phyloP scores from a whole-genome alignment of 2,329 filamentous ascomycete species.

The Beauveria pseudobassiana region DNA sequence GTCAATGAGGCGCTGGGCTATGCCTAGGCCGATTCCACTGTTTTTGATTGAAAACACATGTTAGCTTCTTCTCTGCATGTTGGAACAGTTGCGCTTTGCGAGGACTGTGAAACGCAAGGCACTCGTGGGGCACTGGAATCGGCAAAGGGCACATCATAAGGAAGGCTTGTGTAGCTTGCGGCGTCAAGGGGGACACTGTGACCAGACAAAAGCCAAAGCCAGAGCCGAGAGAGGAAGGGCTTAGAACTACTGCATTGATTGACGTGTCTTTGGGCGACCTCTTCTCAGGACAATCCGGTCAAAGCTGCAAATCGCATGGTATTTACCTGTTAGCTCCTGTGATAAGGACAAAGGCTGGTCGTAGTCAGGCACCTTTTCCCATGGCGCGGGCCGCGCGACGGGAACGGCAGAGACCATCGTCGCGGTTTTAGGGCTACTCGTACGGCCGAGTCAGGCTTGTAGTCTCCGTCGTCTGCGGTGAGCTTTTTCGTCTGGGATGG shows the following conservation, averaged over 20 bases:
- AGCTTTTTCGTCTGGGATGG: not conserved
- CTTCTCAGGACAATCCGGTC: not conserved
- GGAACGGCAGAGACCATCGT: conserved; percentile 8
- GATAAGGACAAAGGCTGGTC: conserved; percentile 59
- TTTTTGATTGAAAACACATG: conserved; percentile 1
- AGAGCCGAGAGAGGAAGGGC: not conserved
- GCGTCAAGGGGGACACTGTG: not conserved
- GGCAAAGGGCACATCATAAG: not conserved
- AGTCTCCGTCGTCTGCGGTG: not conserved
- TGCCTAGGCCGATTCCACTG: conserved; percentile 81
- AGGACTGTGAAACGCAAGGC: not conserved
- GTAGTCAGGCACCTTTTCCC: conserved; percentile 28
- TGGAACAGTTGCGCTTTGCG: not conserved
- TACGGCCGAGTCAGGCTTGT: not conserved
- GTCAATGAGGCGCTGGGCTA: conserved; percentile 78
- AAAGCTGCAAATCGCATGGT: conserved; percentile 3
- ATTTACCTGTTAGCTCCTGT: conserved; percentile 80
- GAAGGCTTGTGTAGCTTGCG: not conserved
- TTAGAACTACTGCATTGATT: not conserved
- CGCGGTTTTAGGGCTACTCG: not conserved
- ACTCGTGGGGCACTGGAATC: not conserved
- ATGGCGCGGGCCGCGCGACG: conserved; percentile 22
- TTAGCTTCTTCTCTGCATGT: not conserved
- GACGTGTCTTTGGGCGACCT: not conserved
- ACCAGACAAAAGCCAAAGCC: not conserved